phyloP scores from a whole-genome alignment of 306 rosid species.

The Lupinus albus region DNA sequence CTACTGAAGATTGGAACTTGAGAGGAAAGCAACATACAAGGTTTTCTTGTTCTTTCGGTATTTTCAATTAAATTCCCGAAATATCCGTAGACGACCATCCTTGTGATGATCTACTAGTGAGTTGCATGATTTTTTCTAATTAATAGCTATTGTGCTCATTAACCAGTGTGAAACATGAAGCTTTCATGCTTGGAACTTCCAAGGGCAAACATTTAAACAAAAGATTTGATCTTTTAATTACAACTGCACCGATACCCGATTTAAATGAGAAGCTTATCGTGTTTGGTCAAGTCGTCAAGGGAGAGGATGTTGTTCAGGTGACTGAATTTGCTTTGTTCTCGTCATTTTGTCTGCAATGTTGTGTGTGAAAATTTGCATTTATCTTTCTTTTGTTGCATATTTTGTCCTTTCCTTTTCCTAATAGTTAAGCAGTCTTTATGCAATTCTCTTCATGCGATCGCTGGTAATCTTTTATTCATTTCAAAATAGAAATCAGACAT shows the following conservation, averaged over 20 bases:
- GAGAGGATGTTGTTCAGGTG: slow-evolving; percentile 99
- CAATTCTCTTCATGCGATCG: not conserved
- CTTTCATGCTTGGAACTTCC: slow-evolving; percentile 91
- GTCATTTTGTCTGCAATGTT: not conserved
- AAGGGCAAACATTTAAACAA: slow-evolving; percentile 64
- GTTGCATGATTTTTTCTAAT: slow-evolving; percentile 31
- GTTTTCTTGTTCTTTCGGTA: slow-evolving; percentile 39
- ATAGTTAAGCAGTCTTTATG: slow-evolving; percentile 4
- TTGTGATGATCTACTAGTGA: slow-evolving; percentile 16
- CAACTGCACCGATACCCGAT: slow-evolving; percentile 98
- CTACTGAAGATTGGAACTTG: slow-evolving; percentile 78
- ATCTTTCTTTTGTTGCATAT: not conserved
- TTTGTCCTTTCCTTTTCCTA: not conserved
- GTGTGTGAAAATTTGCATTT: slow-evolving; percentile 19
- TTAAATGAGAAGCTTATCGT: slow-evolving; percentile 79
- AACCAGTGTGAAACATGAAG: slow-evolving; percentile 84
- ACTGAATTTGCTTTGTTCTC: slow-evolving; percentile 28
- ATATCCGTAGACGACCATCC: not conserved
- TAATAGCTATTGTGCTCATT: slow-evolving; percentile 20
- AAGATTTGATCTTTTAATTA: slow-evolving; percentile 87
- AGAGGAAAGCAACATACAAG: slow-evolving; percentile 72
- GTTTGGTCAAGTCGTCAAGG: slow-evolving; percentile 88
- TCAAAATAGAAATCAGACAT: not conserved
- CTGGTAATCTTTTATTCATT: slow-evolving; percentile 11
- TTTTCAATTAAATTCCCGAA: slow-evolving; percentile 7